Evolutionary conservation across 192 early-diverging fungal genomes (phyloP).

Genomic region (Obelidium mucronatum): DNA sequence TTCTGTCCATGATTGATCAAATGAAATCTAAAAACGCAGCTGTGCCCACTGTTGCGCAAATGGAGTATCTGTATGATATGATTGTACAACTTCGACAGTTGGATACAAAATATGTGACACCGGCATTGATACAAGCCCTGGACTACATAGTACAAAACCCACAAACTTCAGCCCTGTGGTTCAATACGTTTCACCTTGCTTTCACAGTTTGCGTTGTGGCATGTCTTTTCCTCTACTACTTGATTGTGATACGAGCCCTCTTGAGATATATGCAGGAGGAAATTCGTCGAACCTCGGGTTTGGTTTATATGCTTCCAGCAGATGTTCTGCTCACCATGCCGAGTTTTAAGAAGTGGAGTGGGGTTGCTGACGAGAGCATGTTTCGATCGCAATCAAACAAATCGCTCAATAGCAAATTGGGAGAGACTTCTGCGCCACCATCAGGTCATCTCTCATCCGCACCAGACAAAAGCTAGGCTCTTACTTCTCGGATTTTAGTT

Average conservation of each 20-base stretch:
- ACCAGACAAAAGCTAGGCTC: too few relatives aligned
- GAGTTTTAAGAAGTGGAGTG: slow-evolving; percentile 35
- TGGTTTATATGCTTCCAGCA: slow-evolving; percentile 50
- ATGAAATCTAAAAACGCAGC: not conserved
- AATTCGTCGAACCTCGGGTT: slow-evolving; percentile 32
- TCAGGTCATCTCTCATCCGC: too few relatives aligned
- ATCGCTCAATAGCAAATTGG: too few relatives aligned
- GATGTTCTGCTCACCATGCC: slow-evolving; percentile 41
- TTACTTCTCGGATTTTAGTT: too few relatives aligned
- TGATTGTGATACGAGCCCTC: slow-evolving; percentile 38
- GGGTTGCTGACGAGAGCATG: too few relatives aligned
- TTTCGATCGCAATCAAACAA: too few relatives aligned
- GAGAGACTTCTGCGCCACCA: too few relatives aligned
- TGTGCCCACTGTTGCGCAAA: not conserved
- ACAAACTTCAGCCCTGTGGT: slow-evolving; percentile 14
- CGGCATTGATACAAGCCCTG: slow-evolving; percentile 17
- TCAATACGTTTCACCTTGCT: slow-evolving; percentile 40
- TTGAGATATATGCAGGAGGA: slow-evolving; percentile 34
- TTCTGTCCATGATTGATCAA: not conserved
- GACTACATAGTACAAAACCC: not conserved
- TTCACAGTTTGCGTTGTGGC: slow-evolving; percentile 36
- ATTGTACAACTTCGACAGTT: slow-evolving; percentile 22
- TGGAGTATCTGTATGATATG: slow-evolving; percentile 2
- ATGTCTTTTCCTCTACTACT: slow-evolving; percentile 20
- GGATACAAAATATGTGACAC: slow-evolving; percentile 30